phyloP scores from a whole-genome alignment of 495 filamentous ascomycete genomes.

The Aspergillus sclerotioniger region DNA sequence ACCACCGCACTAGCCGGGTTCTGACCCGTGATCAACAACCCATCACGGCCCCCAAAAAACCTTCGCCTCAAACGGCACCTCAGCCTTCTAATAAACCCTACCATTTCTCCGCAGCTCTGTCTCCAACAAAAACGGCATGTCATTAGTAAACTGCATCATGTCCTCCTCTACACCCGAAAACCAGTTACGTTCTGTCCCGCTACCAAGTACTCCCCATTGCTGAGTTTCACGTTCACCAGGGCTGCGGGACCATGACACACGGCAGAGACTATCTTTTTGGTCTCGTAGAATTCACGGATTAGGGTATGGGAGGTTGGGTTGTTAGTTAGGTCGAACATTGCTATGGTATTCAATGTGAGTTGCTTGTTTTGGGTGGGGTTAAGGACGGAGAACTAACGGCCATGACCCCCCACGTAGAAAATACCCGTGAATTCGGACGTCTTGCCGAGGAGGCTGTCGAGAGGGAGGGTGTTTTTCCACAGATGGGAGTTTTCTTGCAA shows the following conservation, averaged over 20 bases:
- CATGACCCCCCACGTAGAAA: too few relatives aligned
- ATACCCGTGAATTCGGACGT: too few relatives aligned
- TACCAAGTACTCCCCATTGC: constrained; percentile 43
- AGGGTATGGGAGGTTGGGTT: too few relatives aligned
- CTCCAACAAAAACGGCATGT: constrained; percentile 60
- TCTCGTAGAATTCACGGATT: background rate
- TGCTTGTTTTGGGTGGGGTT: too few relatives aligned
- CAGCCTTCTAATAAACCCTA: constrained; percentile 46
- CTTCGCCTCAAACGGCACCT: constrained; percentile 45
- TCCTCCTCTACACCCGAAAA: constrained; percentile 61
- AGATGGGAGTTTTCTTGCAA: too few relatives aligned
- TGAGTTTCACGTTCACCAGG: constrained; percentile 50
- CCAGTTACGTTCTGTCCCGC: constrained; percentile 52
- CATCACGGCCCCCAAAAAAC: constrained; percentile 40
- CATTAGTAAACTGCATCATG: constrained; percentile 29
- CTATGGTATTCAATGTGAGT: too few relatives aligned
- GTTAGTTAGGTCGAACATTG: too few relatives aligned
- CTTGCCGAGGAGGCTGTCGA: too few relatives aligned
- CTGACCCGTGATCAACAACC: constrained; percentile 63
- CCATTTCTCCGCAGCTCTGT: constrained; percentile 45
- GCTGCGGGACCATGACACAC: constrained; percentile 62
- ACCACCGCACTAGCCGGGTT: constrained; percentile 58
- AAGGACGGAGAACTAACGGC: too few relatives aligned
- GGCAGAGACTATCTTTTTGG: constrained; percentile 54
- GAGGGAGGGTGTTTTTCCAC: too few relatives aligned